Base-by-base conservation (phyloP, 768 basidiomycete species). In the Neoboletus subvelutipes region DNA sequence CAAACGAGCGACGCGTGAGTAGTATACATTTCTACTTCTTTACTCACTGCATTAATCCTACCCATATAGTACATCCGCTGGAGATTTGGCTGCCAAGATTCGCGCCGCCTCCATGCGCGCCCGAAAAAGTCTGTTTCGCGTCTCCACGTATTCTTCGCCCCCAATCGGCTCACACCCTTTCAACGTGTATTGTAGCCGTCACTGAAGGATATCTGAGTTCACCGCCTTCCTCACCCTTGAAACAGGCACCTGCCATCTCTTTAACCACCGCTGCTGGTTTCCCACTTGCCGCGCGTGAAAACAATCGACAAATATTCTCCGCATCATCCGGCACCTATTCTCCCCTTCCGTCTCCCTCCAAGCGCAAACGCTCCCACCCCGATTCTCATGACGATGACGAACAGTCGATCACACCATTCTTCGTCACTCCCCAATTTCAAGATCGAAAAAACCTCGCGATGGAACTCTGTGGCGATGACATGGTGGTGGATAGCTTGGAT, bases 201-300 rank as follows among this genome's bases (percentile, higher is more conserved):
- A 75, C 74, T 22, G 81, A 87, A 69, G 86, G 86, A 54, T 88
- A 87, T 75, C 78, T 49, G 76, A 78, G 50, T 68, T 73, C 58
- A 78, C 78, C 52, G 66, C 61, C 71, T 52, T 64, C 62, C n/a
- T 65, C 64, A 54, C 66, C 54, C 60, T 59, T 67, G 62, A 74
- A 73, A 64, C 69, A 64, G 62, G 61, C 59, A 63, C 59, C 64
- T 45, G 52, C 49, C 49, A 50, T 64, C 52, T 47, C 59, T 54
- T 49, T 55, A 52, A 54, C 68, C 56, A 55, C 49, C 60, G 56
- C 56, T 24, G 50, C 48, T 57, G 28, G 59, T 52, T 79, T 83
- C 61, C 84, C 85, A 64, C 78, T 71, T 45, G 79, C 86, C 26
- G 77, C 83, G 53, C 83, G 79, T 52, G 85, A 86, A 67, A 80